These are phyloP conservation scores for Metarhizium anisopliae DNA, from an alignment of 2,329 filamentous ascomycete genomes.

Conservation along the genomic window DNA sequence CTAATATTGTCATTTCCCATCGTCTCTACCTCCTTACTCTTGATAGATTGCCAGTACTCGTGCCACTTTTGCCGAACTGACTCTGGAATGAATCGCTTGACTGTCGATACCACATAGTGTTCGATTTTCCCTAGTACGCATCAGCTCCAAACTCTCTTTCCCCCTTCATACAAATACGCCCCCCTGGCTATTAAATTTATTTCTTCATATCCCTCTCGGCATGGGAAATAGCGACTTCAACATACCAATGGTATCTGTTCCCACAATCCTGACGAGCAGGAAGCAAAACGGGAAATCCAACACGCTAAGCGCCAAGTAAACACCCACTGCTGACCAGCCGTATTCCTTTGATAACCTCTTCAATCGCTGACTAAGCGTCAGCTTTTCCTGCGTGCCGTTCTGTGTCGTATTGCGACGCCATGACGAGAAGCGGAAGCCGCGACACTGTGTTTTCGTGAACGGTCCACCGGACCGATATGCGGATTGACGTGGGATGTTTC, in stretches of 20 bases:
- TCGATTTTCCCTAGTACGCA: constrained; percentile 46
- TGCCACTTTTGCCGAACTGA: constrained; percentile 44
- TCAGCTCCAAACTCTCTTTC: background rate
- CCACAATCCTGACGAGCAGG: constrained; percentile 71
- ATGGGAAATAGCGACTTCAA: background rate
- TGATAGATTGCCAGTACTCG: constrained; percentile 39
- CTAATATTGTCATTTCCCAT: constrained; percentile 33
- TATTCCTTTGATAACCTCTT: constrained; percentile 86
- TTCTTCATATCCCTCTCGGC: background rate
- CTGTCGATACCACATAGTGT: constrained; percentile 53
- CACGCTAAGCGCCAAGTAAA: constrained; percentile 75
- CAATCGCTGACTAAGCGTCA: constrained; percentile 59
- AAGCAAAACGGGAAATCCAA: constrained; percentile 96
- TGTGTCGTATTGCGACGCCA: constrained; percentile 20
- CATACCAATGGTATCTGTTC: constrained; percentile 76
- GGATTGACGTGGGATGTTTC: background rate
- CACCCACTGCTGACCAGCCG: constrained; percentile 86
- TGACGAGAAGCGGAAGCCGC: constrained; percentile 26
- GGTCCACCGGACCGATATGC: constrained; percentile 10
- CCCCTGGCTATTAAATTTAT: background rate
- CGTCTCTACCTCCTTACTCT: constrained; percentile 33
- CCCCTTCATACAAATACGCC: background rate
- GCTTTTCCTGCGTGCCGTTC: constrained; percentile 16
- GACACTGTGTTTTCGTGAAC: constrained; percentile 16
- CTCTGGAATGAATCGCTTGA: constrained; percentile 51